Percentiles rank a stretch among this genome's conserved stretches.
phyloP scores from a whole-genome alignment of 2,329 filamentous ascomycete species.

The Ophiostoma pallidulum region DNA sequence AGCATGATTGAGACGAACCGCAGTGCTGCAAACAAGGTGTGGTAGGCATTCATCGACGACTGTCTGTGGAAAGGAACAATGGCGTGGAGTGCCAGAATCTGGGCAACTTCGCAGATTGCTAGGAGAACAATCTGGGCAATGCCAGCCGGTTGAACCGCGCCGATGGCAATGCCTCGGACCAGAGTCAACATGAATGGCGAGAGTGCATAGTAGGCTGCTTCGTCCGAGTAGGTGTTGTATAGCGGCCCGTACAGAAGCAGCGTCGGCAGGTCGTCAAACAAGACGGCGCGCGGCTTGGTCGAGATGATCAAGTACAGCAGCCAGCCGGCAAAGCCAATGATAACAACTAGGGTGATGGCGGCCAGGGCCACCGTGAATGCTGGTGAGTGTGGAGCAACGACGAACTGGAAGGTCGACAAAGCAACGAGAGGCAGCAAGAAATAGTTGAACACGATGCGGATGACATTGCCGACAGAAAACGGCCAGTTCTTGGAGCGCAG shows the following conservation, averaged over 20 bases:
- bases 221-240: conserved; percentile 96
- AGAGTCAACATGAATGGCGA: conserved; percentile 79
- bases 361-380: conserved; percentile 65
- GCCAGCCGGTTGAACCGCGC: conserved; percentile 84
- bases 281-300: conserved; percentile 71
- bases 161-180: conserved; percentile 79
- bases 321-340: conserved; percentile 68
- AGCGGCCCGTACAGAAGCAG: conserved; percentile 84
- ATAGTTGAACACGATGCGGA: conserved; percentile 87
- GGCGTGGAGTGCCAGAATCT: conserved; percentile 76
- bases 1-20: conserved; percentile 67
- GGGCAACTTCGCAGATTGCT: conserved; percentile 87
- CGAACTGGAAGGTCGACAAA: conserved; percentile 83
- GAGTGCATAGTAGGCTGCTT: conserved; percentile 80
- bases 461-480: conserved; percentile 67
- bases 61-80: conserved; percentile 84
- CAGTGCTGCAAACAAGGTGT: conserved; percentile 71
- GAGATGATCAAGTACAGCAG: conserved; percentile 70
- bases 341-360: conserved; percentile 60
- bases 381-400: conserved; percentile 60
- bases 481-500: conserved; percentile 84
- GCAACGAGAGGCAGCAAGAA: conserved; percentile 81
- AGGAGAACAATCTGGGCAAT: conserved; percentile 88
- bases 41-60: conserved; percentile 96
- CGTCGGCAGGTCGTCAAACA: conserved; percentile 89